Percentiles rank a stretch among this genome's conserved stretches.
phyloP scores from a whole-genome alignment of 805 yeast species.

The Saccharomycopsis olivae region DNA sequence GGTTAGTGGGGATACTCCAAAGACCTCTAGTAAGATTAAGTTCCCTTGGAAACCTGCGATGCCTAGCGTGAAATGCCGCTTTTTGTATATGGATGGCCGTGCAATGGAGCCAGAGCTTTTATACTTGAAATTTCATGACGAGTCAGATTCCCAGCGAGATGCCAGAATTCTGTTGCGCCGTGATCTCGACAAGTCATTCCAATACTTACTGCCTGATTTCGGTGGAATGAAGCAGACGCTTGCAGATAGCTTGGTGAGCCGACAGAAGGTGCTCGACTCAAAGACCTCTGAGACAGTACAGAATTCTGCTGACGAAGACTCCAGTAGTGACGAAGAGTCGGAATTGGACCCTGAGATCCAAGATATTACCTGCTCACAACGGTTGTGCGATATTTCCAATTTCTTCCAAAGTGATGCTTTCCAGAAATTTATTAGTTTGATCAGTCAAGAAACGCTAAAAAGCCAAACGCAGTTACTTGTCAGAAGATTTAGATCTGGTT shows the following conservation, averaged over 20 bases:
- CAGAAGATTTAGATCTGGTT: slow-evolving; percentile 90
- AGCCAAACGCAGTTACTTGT: slow-evolving; percentile 58
- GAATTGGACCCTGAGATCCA: no score
- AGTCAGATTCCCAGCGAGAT: slow-evolving; percentile 4
- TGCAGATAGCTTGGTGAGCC: no score
- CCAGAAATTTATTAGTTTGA: slow-evolving; percentile 51
- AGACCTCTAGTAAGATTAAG: slow-evolving; percentile 38
- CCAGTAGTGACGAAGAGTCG: slow-evolving; percentile 15
- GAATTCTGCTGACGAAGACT: no score
- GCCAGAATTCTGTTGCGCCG: neutral
- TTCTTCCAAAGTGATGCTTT: slow-evolving; percentile 54
- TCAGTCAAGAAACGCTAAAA: slow-evolving; percentile 50
- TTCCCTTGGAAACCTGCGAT: slow-evolving; percentile 85
- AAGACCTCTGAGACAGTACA: no score
- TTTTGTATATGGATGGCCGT: slow-evolving; percentile 67
- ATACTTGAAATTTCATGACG: slow-evolving; percentile 21
- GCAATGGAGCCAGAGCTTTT: slow-evolving; percentile 24
- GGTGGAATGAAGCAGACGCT: no score
- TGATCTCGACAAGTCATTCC: neutral
- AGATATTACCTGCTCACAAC: no score
- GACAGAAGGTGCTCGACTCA: no score
- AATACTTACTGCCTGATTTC: no score
- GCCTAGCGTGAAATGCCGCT: slow-evolving; percentile 92
- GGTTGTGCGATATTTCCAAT: slow-evolving; percentile 42
- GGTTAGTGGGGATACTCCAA: slow-evolving; percentile 52